Evolutionary conservation across 768 basidiomycete genomes (phyloP).

Genomic region (Strobilomyces echinocephalus): DNA sequence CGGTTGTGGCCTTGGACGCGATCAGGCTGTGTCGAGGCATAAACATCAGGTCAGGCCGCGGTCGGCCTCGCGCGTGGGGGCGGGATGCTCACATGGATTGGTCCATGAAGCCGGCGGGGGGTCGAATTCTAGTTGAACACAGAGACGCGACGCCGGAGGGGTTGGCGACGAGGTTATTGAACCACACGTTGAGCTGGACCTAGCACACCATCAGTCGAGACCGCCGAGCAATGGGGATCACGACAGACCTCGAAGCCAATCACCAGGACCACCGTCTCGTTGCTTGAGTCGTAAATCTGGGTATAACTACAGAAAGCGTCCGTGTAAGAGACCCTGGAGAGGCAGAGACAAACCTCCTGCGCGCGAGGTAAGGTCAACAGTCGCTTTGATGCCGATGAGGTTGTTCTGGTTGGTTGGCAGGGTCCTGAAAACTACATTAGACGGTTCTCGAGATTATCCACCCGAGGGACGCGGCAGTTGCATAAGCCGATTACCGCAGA

Average conservation of each 20-base stretch:
- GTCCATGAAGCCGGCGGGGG: slow-evolving; percentile 33
- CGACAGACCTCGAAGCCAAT: slow-evolving; percentile 53
- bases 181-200: slow-evolving; percentile 53
- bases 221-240: too few species aligned
- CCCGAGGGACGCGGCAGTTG: slow-evolving; percentile 44
- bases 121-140: slow-evolving; percentile 50
- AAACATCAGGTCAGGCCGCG: too few species aligned
- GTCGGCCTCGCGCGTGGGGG: too few species aligned
- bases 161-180: slow-evolving; percentile 44
- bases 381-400: slow-evolving; percentile 56
- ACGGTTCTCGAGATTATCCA: neutral
- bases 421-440: slow-evolving; percentile 28
- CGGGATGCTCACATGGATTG: slow-evolving; percentile 31
- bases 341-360: slow-evolving; percentile 42
- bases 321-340: neutral
- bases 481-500: too few species aligned
- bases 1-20: neutral
- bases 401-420: slow-evolving; percentile 47
- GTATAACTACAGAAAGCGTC: slow-evolving; percentile 39
- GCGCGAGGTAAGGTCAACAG: slow-evolving; percentile 53
- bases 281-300: slow-evolving; percentile 44
- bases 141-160: slow-evolving; percentile 56
- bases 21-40: neutral
- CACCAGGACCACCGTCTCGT: slow-evolving; percentile 52
- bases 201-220: slow-evolving; percentile 15